Base-by-base conservation (phyloP, 1,284 basidiomycete species). In the Boletellus sp. region DNA sequence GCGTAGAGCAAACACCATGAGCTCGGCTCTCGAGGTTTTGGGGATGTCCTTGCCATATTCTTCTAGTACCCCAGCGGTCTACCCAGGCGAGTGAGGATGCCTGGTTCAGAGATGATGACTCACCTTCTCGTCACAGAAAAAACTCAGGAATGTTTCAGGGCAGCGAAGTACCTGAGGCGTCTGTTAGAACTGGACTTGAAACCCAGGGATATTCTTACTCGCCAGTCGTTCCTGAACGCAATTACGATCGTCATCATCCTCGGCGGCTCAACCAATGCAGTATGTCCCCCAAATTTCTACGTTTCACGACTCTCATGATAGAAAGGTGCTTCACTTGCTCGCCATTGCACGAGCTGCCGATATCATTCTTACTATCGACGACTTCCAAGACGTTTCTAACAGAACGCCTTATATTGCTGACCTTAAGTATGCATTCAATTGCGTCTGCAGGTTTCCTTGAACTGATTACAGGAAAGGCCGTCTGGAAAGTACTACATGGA, bases 401-500 rank as follows among this genome's bases (percentile, higher is more conserved):
- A 86, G 81, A 61, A 92, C 93, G 1, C 96, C 96, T n/a, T 94
- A 90, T 75, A 80, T 98, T 15, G 93, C 92, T 30, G 92, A 99
- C 67, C 79, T 98, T 58, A 95, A 93, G 84, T 86, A 64, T 51
- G 70, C 13, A 62, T 37, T 50, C 38, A 54, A 42, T 48, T 40
- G 12, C 22, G 4, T 16, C 15, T 32, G 15, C 24, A 24, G 44
- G 13, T 12, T n/a, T 42, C 26, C 15, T 39, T 35, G 12, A 44
- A 30, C 46, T 58, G 13, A 54, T 44, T 28, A 33, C 18, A 37
- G n/a, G 24, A 39, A 3, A 88, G 86, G 69, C 95, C 95, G 8
- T 93, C 90, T 26, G 94, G 94, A 24, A 89, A 89, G 74, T 97
- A 95, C 71, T 88, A 91, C 63, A 97, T 98, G 94, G 93, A 97